These are phyloP conservation scores for Quercus wislizeni DNA, from an alignment of 306 rosid species.

Conservation along the genomic window DNA sequence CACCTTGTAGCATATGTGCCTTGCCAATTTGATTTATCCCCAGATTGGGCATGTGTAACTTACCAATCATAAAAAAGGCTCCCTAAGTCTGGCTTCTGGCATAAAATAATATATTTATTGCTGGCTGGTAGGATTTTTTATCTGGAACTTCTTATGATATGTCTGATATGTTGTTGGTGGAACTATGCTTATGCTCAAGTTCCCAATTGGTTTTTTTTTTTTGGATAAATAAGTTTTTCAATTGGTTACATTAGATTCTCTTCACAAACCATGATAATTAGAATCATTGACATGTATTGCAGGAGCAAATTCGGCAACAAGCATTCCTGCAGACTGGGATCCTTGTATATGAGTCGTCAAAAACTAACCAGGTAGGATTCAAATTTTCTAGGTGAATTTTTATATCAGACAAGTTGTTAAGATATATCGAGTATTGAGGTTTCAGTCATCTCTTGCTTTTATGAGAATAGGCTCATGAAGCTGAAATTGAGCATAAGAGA, in stretches of 20 bases:
- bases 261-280: slow-evolving; percentile 1
- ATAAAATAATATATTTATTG: slow-evolving; percentile 7
- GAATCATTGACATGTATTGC: slow-evolving; percentile 20
- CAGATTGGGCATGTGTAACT: not conserved
- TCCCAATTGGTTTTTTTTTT: too few relatives aligned
- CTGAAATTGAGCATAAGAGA: slow-evolving; percentile 9
- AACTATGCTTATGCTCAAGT: too few relatives aligned
- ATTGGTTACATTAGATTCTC: slow-evolving; percentile 19
- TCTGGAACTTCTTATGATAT: not conserved
- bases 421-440: slow-evolving; percentile 6
- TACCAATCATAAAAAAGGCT: too few relatives aligned
- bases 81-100: slow-evolving; percentile 2
- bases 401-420: slow-evolving; percentile 1
- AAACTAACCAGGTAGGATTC: slow-evolving; percentile 37
- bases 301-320: slow-evolving; percentile 39
- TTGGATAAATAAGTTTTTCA: not conserved
- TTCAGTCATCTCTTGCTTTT: slow-evolving; percentile 24
- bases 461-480: slow-evolving; percentile 22
- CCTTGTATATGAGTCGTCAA: slow-evolving; percentile 22
- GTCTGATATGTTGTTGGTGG: not conserved
- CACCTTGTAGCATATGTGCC: not conserved
- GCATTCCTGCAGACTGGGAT: slow-evolving; percentile 25
- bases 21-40: not conserved
- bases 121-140: slow-evolving; percentile 12
- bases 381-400: slow-evolving; percentile 5